Evolutionary conservation across 2,329 filamentous ascomycete species (phyloP).

Genomic region (Phyllosticta citribraziliensis): DNA sequence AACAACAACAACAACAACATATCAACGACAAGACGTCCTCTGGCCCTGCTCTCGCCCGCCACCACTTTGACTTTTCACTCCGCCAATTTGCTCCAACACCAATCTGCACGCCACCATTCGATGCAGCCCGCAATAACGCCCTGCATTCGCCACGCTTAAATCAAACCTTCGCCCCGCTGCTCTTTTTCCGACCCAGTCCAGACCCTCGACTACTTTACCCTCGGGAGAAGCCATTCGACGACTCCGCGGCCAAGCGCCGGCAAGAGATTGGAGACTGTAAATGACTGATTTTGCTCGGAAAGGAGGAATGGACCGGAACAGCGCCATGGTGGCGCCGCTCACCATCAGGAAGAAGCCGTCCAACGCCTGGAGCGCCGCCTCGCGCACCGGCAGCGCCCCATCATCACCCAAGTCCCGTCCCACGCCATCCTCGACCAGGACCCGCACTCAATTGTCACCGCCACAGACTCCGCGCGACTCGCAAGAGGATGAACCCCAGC

Average conservation of each 20-base stretch:
- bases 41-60: background rate
- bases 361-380: slow-evolving; percentile 2
- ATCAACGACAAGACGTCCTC: slow-evolving; percentile 4
- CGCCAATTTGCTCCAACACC: background rate
- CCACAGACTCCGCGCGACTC: slow-evolving; percentile 64
- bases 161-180: background rate
- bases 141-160: background rate
- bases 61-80: background rate
- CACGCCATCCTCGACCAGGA: slow-evolving; percentile 9
- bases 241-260: background rate
- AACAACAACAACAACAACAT: slow-evolving; percentile 5
- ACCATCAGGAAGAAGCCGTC: slow-evolving; percentile 14
- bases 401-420: slow-evolving; percentile 4
- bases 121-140: background rate
- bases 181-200: background rate
- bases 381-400: background rate
- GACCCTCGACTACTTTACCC: background rate
- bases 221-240: background rate
- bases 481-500: slow-evolving; percentile 38
- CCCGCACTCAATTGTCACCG: slow-evolving; percentile 57
- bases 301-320: slow-evolving; percentile 11
- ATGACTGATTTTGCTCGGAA: slow-evolving; percentile 6
- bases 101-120: background rate
- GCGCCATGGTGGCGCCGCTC: slow-evolving; percentile 20
- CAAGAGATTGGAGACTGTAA: background rate